Evolutionary conservation across 2,329 filamentous ascomycete genomes (phyloP), one percentile per base, ranked within the genome.

Genomic region (Penicillium janthinellum): DNA sequence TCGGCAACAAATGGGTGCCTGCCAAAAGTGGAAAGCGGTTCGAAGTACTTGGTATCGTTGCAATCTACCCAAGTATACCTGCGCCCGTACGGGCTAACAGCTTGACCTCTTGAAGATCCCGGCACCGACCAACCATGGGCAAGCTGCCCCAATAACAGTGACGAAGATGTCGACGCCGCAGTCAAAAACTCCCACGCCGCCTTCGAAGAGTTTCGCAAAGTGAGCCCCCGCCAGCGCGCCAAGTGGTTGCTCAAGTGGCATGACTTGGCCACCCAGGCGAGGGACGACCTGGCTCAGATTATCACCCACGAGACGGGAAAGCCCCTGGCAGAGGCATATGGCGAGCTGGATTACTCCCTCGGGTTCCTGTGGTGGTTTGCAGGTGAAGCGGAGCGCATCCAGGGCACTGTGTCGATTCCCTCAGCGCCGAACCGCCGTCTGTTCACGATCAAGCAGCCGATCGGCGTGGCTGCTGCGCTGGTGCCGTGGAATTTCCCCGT

Each of bases 401-500:
- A 83, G 28, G 90, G 90, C 15, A 82, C 82, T 0, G 82, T 88
- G 4, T 83, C 85, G 48, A 79, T 82, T 0, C 82, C 87, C 0
- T 79, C 88, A 0, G 77, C 84, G 0, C 85, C 89, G 0, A 85
- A 86, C 35, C 80, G 90, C 5, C 81, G 89, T 12, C 82, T 88
- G 2, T 84, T 93, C 61, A 89, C 88, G 0, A 83, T 92, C 66
- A 93, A 93, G 78, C 88, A 91, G 73, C 88, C 88, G 0, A 82
- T 90, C 59, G 89, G 89, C 57, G 87, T 90, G 11, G 82, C 84
- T 0, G 88, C 83, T 0, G 88, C 88, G 0, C 76, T 91, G 15
- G 88, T 90, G 1, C 88, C 89, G 4, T 91, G 88, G 88, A 90
- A 91, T 67, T 90, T 90, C 64, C 87, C 87, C 0, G 81, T 89